phyloP scores from a whole-genome alignment of 805 yeast genomes.

The Candida verbasci region DNA sequence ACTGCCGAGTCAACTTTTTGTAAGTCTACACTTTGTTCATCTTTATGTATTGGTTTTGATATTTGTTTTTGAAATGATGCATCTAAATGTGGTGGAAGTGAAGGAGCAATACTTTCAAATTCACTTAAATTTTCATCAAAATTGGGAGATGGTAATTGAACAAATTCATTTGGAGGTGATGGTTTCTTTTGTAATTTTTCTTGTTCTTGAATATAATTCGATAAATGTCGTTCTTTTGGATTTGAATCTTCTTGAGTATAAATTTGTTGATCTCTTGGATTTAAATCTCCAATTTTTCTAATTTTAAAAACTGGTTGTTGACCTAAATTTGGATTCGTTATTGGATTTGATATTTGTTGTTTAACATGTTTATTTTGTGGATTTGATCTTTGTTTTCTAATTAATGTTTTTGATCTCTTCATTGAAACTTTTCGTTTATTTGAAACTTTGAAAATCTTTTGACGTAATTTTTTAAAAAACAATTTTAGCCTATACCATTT shows the following conservation, averaged over 20 bases:
- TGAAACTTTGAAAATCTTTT: constrained; percentile 21
- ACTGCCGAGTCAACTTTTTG: neutral
- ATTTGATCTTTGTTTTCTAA: constrained; percentile 14
- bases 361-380: constrained; percentile 10
- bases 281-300: constrained; percentile 7
- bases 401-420: constrained; percentile 10
- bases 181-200: constrained; percentile 12
- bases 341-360: constrained; percentile 4
- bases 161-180: no score
- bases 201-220: constrained; percentile 24
- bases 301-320: constrained; percentile 12
- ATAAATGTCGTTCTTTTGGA: constrained; percentile 15
- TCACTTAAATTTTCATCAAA: constrained; percentile 3
- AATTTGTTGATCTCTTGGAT: constrained; percentile 11
- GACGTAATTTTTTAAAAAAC: constrained; percentile 21
- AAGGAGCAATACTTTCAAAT: constrained; percentile 15
- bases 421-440: constrained; percentile 15
- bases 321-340: constrained; percentile 26
- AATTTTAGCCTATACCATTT: constrained; percentile 26
- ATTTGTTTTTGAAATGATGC: constrained; percentile 1
- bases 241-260: neutral
- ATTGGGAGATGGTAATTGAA: constrained; percentile 1
- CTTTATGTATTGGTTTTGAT: no score
- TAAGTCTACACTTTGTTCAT: no score
- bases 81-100: constrained; percentile 23